Evolutionary conservation across 176 grass and related monocot species (phyloP).

Genomic region (Eremochloa ophiuroides): DNA sequence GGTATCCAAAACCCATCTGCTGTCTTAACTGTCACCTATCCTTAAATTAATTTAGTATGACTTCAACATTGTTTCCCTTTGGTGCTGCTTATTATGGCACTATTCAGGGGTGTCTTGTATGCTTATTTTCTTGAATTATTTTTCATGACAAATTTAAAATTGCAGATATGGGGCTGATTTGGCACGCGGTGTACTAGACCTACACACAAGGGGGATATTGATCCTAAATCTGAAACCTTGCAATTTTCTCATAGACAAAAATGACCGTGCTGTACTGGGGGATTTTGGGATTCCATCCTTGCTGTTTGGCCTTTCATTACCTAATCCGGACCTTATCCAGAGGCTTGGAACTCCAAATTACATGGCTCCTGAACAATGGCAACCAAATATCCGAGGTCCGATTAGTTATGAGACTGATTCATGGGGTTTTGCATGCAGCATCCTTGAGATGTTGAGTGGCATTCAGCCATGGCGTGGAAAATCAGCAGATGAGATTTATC

Average conservation of each 20-base stretch:
- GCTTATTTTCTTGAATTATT: neutral
- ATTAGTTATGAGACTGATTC: conserved; percentile 84
- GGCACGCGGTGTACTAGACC: conserved; percentile 66
- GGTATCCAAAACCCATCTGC: neutral
- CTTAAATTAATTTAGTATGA: neutral
- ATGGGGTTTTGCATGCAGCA: conserved; percentile 92
- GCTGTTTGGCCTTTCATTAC: conserved; percentile 67
- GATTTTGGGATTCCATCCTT: conserved; percentile 88
- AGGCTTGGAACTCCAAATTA: conserved; percentile 90
- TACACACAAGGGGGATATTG: conserved; percentile 73
- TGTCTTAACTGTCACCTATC: neutral
- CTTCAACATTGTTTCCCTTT: neutral
- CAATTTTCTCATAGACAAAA: conserved; percentile 78
- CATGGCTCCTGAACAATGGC: conserved; percentile 97
- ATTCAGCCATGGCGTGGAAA: conserved; percentile 78
- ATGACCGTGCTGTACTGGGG: conserved; percentile 59
- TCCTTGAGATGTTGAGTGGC: conserved; percentile 93
- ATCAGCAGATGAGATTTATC: conserved; percentile 84
- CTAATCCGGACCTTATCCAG: conserved; percentile 66
- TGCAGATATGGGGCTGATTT: conserved; percentile 82
- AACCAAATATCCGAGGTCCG: conserved; percentile 75
- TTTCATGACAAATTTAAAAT: neutral
- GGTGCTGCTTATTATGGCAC: conserved; percentile 7
- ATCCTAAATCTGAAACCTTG: conserved; percentile 86
- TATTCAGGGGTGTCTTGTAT: neutral